Evolutionary conservation across 2,329 filamentous ascomycete genomes (phyloP), one percentile per base, ranked within the genome.

Genomic region (Proliferodiscus dingleyae): DNA sequence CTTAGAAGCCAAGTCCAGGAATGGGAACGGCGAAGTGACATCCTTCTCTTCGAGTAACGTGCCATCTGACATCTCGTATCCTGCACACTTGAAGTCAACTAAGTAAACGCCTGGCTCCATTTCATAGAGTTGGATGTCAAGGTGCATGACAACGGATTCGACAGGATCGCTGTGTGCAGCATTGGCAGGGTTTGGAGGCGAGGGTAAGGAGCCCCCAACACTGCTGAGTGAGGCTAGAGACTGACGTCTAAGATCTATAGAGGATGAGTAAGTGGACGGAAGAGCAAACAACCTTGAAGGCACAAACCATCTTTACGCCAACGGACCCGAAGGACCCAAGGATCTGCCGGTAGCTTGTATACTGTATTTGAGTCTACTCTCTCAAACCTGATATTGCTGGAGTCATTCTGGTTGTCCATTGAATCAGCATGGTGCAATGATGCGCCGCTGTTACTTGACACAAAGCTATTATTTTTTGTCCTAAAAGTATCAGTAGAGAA

Each of bases 41-140:
- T 95, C 87, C 75, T 97, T 97, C 69, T 96, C 89, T 60, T 93
- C 89, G 41, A 89, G 71, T 41, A 85, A 71, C 54, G 84, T 80
- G 39, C 91, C 84, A 45, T 93, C 74, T 10, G 72, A 62, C 37
- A 77, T 88, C 70, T 98, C 93, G 68, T 98, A 98, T 16, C 93
- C 93, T 11, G 93, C 90, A 65, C 91, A 97, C 65, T 96, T 97
- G 74, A 98, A 98, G 66, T 98, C 93, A 39, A 98, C 93, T 52
- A 98, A 83, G 66, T 91, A 97, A 55, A 93, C 91, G 45, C 87
- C 85, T 47, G 83, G 81, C 65, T 97, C 91, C 72, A 97, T 89
- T 62, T 89, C 85, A 67, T 96, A 96, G 41, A 96, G 83, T 65
- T 96, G 93, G 53, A 98, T 96, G 55, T 95, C 90, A 64, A 98